A percentile compares a stretch with the other conserved stretches of the same genome.
Evolutionary conservation across 2,329 filamentous ascomycete genomes (phyloP).

Genomic region (Penicillium carneum): DNA sequence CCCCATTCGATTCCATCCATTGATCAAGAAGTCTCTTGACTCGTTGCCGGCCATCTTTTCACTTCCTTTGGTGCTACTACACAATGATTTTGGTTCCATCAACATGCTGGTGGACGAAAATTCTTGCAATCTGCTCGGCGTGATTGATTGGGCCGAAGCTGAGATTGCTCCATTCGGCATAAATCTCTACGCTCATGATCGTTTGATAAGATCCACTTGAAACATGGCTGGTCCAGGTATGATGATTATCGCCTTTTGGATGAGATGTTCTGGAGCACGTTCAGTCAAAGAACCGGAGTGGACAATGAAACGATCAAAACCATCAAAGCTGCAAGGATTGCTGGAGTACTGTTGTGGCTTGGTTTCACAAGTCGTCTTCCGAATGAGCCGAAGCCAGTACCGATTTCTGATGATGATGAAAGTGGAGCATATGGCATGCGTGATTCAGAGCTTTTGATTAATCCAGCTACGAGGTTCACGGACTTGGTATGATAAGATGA

Average conservation of each 20-base stretch:
- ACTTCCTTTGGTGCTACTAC: constrained; percentile 52
- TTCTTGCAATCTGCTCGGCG: constrained; percentile 50
- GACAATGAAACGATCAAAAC: constrained; percentile 32
- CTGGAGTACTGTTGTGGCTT: constrained; percentile 45
- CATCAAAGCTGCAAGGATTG: constrained; percentile 45
- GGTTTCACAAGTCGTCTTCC: constrained; percentile 53
- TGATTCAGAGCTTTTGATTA: constrained; percentile 49
- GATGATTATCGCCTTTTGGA: constrained; percentile 44
- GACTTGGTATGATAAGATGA: neutral
- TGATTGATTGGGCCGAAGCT: constrained; percentile 56
- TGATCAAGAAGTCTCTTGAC: constrained; percentile 43
- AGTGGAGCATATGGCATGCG: constrained; percentile 51
- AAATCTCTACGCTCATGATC: constrained; percentile 49
- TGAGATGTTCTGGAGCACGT: constrained; percentile 46
- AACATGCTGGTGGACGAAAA: constrained; percentile 47
- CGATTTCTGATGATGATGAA: constrained; percentile 49
- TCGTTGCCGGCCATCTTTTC: constrained; percentile 46
- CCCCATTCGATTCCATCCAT: constrained; percentile 45
- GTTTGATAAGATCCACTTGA: constrained; percentile 48
- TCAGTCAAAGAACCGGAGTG: constrained; percentile 43
- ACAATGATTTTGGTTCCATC: constrained; percentile 49
- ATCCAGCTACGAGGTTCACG: constrained; percentile 41
- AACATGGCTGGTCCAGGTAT: constrained; percentile 45
- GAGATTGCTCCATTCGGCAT: constrained; percentile 52
- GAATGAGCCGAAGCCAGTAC: constrained; percentile 45